These are phyloP conservation scores for Erodium texanum DNA, from an alignment of 441 rosid genomes.

Conservation along the genomic window DNA sequence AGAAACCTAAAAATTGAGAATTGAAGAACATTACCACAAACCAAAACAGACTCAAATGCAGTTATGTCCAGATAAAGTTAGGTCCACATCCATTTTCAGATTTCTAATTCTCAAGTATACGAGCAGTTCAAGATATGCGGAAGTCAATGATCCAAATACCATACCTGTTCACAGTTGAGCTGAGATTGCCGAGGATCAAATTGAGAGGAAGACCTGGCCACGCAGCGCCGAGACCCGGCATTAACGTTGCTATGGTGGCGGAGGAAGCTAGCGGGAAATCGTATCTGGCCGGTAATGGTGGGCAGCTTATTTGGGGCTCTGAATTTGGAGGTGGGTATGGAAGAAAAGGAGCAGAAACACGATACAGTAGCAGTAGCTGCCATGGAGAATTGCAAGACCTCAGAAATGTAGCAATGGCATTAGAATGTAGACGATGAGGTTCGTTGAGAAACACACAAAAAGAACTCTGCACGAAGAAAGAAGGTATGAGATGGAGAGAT, in stretches of 20 bases:
- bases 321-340: conserved; percentile 14
- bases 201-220: too few relatives aligned
- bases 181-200: too few relatives aligned
- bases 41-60: not conserved
- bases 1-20: not conserved
- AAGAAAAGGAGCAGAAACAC: conserved; percentile 29
- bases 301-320: conserved; percentile 22
- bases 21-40: not conserved
- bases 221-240: not conserved
- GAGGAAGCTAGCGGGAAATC: conserved; percentile 9
- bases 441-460: too few relatives aligned
- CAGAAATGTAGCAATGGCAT: not conserved
- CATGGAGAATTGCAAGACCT: not conserved
- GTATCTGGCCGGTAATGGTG: not conserved
- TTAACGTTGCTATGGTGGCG: not conserved
- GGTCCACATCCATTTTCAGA: not conserved
- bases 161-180: not conserved
- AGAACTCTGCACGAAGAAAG: too few relatives aligned
- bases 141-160: conserved; percentile 9
- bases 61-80: not conserved
- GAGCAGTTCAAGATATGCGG: not conserved
- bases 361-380: conserved; percentile 23
- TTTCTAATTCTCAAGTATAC: not conserved
- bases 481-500: not conserved
- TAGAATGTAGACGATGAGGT: not conserved